Evolutionary conservation across 768 basidiomycete genomes (phyloP), one percentile per base, ranked within the genome.

Genomic region (Cantharellus anzutake): DNA sequence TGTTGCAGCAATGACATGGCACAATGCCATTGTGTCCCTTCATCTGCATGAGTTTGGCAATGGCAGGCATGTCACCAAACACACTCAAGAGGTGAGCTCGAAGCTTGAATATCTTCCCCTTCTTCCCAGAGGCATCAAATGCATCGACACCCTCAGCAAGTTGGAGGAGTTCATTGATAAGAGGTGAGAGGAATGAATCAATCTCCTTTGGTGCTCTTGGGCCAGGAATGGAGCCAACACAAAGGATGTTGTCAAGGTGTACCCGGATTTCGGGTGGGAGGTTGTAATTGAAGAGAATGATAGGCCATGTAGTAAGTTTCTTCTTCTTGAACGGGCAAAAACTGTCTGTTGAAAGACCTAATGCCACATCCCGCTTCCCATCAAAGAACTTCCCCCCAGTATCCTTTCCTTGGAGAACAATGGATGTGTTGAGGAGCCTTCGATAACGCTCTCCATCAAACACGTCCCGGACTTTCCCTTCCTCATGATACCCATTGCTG

Each of bases 261-360:
- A 70, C 72, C 2, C 71, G 67, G 2, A 71, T 61, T 2, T 72
- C 68, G 0, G 75, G 75, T 1, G 71, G 71, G 1, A 77, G 65
- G 57, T 77, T 77, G 65, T 71, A 73, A 61, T 75, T 73, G 60
- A 72, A 67, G 0, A 74, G 11, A n/a, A 78, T 62, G 4, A 78
- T 60, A 0, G 74, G 76, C 67, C 73, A 78, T 4, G 64, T 67
- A 0, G 73, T 73, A 2, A 65, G 61, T 2, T 67, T 67, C 0
- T 68, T 64, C 0, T 66, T 61, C 41, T 71, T 71, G 62, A 72
- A 75, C 3, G 73, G 69, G 0, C 66, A 63, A 63, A 76, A 76
- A 0, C 77, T 72, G 65, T 80, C 75, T 0, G 70, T 70, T 3
- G 71, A 71, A 0, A 77, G 60, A 0, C 69, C 72, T 4, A 79